Evolutionary conservation across 2,329 filamentous ascomycete species (phyloP), one percentile per base, ranked within the genome.

Genomic region (Trichoderma polysporum): DNA sequence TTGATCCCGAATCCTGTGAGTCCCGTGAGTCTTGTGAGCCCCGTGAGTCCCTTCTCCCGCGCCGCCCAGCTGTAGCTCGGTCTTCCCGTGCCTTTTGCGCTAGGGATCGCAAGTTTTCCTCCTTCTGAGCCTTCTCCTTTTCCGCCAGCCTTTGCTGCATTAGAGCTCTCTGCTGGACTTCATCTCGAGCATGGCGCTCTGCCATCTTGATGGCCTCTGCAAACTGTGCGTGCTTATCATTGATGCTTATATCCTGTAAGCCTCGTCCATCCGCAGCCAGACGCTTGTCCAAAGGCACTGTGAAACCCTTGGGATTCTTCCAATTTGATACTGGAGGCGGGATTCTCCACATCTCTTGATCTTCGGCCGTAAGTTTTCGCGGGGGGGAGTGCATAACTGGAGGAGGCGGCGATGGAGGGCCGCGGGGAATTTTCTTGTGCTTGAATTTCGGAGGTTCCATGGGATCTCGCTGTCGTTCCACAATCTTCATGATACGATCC

Each of bases 251-350:
- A 76, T 99, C 95, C 78, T 97, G 93, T 69, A 99, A 77, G 0
- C 93, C 93, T 74, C 95, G 87, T 13, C 95, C 95, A 77, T 98
- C 94, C 9, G 95, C 94, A 19, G 95, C 95, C 72, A 99, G 81
- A 76, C 95, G 90, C 83, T 99, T 99, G 78, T 99, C 95, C 60
- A 99, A 79, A 0, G 95, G 93, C 1, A 99, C 92, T 0, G 95
- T 99, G 76, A 97, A 99, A 74, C 95, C 95, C 82, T 98, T 98
- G 1, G 94, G 92, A 78, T 99, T 99, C 86, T 99, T 99, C 95
- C 95, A 99, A 79, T 98, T 98, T 22, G 92, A 97, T 2, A 99
- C 90, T 0, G 94, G 92, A 2, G 94, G 93, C 0, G 84, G 86
- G 47, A 88, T 97, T 75, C 90, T 93, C 95, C 95, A 99, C 68